A percentile compares a stretch with the other conserved stretches of the same genome.
Conservation (phyloP, 768 basidiomycete genomes). For the Agrocybe chaxingu region DNA sequence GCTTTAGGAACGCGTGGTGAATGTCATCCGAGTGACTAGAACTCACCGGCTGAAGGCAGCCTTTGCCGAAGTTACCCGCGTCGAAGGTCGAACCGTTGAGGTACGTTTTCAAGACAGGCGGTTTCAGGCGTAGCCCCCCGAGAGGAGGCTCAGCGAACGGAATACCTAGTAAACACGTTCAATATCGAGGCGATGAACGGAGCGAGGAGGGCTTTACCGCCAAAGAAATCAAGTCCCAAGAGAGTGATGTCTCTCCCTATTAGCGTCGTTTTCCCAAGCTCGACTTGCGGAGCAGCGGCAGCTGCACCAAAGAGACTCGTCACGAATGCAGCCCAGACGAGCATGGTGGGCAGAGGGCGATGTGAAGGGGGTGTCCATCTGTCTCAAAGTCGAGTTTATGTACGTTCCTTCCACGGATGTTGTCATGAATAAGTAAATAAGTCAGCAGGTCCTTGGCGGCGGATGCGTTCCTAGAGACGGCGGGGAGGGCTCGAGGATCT, state of each 20-base stretch:
- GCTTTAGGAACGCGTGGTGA: constrained; percentile 4
- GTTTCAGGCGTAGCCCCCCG: constrained; percentile 41
- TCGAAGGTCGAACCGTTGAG: constrained; percentile 32
- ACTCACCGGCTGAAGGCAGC: constrained; percentile 47
- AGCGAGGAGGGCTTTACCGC: constrained; percentile 27
- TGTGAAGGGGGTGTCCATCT: too few species aligned
- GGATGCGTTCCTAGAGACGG: too few species aligned
- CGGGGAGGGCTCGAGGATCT: too few species aligned
- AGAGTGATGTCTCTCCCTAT: constrained; percentile 30
- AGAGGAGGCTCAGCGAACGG: constrained; percentile 55
- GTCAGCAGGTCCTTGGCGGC: too few species aligned
- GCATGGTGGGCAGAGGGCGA: neutral
- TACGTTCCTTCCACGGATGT: too few species aligned
- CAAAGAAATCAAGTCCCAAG: constrained; percentile 44
- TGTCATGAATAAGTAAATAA: too few species aligned
- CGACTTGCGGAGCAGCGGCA: constrained; percentile 30
- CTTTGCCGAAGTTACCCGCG: constrained; percentile 42
- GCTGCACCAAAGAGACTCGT: neutral
- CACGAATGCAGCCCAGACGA: neutral
- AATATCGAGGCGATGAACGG: neutral
- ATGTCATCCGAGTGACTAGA: neutral
- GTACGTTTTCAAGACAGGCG: constrained; percentile 42
- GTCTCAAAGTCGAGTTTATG: too few species aligned
- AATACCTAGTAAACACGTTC: constrained; percentile 32
- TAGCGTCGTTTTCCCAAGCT: constrained; percentile 35